These are phyloP conservation scores for Dactylellina drechsleri DNA, from an alignment of 2,329 filamentous ascomycete species.

Conservation along the genomic window DNA sequence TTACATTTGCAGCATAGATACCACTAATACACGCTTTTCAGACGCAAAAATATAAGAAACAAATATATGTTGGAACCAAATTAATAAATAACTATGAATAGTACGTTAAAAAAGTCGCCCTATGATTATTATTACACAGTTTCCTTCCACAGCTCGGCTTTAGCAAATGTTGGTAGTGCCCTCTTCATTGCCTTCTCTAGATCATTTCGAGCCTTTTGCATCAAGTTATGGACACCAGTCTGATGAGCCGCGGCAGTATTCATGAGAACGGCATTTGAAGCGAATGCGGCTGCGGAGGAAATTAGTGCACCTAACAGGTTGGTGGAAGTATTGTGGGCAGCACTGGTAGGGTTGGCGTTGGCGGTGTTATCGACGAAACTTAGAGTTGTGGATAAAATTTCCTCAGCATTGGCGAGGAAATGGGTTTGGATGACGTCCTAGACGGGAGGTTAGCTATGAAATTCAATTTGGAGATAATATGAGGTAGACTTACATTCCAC, in stretches of 20 bases:
- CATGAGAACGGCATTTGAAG: too few species aligned
- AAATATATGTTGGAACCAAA: too few species aligned
- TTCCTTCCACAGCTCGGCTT: conserved; percentile 28
- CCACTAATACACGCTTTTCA: too few species aligned
- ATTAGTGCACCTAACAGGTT: too few species aligned
- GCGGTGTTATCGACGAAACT: conserved; percentile 6
- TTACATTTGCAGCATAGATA: too few species aligned
- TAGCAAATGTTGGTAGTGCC: conserved; percentile 21
- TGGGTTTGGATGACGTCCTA: conserved; percentile 44
- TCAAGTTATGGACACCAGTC: not conserved
- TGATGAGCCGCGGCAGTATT: not conserved
- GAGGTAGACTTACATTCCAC: conserved; percentile 29
- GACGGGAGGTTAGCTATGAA: not conserved
- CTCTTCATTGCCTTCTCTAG: conserved; percentile 13
- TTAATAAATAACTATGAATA: too few species aligned
- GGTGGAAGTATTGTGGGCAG: too few species aligned
- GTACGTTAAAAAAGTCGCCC: too few species aligned
- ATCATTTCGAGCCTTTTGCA: conserved; percentile 16
- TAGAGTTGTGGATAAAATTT: conserved; percentile 27
- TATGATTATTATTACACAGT: not conserved
- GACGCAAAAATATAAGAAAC: too few species aligned
- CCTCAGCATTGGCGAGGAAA: conserved; percentile 26
- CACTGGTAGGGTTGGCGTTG: too few species aligned
- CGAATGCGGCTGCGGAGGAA: too few species aligned
- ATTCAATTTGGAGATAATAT: not conserved